phyloP scores from a whole-genome alignment of 2,329 filamentous ascomycete species.

The Penicillium sp. region DNA sequence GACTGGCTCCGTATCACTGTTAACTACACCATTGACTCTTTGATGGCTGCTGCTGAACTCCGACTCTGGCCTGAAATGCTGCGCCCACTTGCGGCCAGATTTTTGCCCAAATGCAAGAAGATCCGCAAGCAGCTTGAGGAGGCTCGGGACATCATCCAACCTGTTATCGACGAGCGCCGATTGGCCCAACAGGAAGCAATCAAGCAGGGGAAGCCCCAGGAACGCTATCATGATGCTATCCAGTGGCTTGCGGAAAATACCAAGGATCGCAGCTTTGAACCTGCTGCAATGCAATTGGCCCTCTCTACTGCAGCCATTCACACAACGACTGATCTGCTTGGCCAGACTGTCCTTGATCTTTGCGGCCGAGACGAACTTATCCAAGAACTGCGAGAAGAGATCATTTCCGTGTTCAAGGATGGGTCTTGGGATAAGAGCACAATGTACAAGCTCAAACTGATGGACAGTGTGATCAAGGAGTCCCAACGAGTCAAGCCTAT shows the following conservation, averaged over 20 bases:
- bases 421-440: background rate
- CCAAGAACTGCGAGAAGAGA: slow-evolving; percentile 5
- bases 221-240: background rate
- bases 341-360: slow-evolving; percentile 5
- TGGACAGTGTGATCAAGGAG: slow-evolving; percentile 3
- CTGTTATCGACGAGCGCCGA: slow-evolving; percentile 5
- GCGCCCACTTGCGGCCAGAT: slow-evolving; percentile 3
- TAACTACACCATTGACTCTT: slow-evolving; percentile 7
- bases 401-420: background rate
- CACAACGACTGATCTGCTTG: slow-evolving; percentile 4
- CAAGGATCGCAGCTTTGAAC: slow-evolving; percentile 2
- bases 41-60: slow-evolving; percentile 8
- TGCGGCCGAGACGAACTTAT: background rate
- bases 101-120: slow-evolving; percentile 12
- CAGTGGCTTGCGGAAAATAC: slow-evolving; percentile 1
- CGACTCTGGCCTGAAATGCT: slow-evolving; percentile 9
- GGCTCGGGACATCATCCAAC: slow-evolving; percentile 10
- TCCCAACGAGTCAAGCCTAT: background rate
- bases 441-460: slow-evolving; percentile 4
- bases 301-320: slow-evolving; percentile 6
- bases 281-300: background rate
- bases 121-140: slow-evolving; percentile 4
- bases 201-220: slow-evolving; percentile 2
- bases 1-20: slow-evolving; percentile 16
- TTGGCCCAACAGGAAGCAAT: background rate